Percentiles rank a stretch among this genome's conserved stretches.
Evolutionary conservation across 768 basidiomycete species (phyloP).

Genomic region (Gautieria morchelliformis): DNA sequence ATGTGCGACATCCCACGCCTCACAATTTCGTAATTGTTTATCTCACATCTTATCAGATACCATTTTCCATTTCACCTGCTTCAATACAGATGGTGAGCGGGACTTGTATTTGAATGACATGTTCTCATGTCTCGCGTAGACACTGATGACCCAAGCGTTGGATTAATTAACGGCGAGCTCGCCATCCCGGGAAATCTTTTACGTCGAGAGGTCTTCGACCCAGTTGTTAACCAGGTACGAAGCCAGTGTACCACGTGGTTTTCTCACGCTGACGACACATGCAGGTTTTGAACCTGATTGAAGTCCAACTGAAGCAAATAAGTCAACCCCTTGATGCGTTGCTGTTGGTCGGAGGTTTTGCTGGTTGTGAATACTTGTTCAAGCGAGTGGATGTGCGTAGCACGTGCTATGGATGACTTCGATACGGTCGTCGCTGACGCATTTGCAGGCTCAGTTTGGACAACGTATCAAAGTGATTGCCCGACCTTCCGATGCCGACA

Average conservation of each 20-base stretch:
- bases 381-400: constrained; percentile 59
- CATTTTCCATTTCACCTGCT: constrained; percentile 84
- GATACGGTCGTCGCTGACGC: constrained; percentile 3
- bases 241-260: not conserved
- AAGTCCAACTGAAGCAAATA: constrained; percentile 59
- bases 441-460: constrained; percentile 51
- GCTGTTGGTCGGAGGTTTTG: constrained; percentile 85
- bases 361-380: constrained; percentile 75
- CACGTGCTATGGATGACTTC: not conserved
- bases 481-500: constrained; percentile 79
- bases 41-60: constrained; percentile 38
- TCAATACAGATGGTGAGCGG: constrained; percentile 52
- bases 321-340: constrained; percentile 73
- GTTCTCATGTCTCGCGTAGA: constrained; percentile 25
- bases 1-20: constrained; percentile 14
- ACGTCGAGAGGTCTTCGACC: constrained; percentile 80
- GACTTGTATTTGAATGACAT: not conserved
- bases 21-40: constrained; percentile 4
- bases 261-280: constrained; percentile 4
- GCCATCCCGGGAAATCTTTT: constrained; percentile 73
- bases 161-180: constrained; percentile 74
- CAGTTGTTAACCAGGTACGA: constrained; percentile 67
- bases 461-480: constrained; percentile 64
- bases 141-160: constrained; percentile 69
- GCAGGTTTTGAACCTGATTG: constrained; percentile 71